phyloP scores from a whole-genome alignment of 257 asterid species.

The Jacaranda mimosifolia region DNA sequence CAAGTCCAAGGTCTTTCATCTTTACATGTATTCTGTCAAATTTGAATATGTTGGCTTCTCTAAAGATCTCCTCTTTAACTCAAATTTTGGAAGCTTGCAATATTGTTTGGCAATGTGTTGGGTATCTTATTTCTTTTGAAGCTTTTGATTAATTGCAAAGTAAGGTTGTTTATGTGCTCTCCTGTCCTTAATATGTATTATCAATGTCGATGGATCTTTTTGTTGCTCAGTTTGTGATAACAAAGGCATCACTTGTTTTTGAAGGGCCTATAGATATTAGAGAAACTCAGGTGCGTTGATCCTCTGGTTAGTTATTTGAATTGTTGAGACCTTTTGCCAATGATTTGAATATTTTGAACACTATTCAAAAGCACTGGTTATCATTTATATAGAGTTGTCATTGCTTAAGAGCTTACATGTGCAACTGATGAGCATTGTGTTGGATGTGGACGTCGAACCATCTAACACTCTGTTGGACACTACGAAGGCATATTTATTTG shows the following conservation, averaged over 20 bases:
- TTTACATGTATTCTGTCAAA: conserved; percentile 80
- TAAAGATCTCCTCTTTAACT: conserved; percentile 83
- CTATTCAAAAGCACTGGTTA: conserved; percentile 32
- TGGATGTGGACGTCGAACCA: conserved; percentile 99
- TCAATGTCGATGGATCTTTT: conserved; percentile 92
- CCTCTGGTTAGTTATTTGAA: conserved; percentile 34
- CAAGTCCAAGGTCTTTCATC: conserved; percentile 59
- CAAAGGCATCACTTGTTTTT: conserved; percentile 78
- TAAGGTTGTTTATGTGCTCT: conserved; percentile 38
- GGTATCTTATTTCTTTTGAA: conserved; percentile 25
- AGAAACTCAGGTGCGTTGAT: conserved; percentile 75
- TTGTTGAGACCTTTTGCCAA: conserved; percentile 22
- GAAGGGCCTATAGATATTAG: conserved; percentile 68
- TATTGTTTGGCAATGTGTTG: too few relatives aligned
- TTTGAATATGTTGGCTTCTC: conserved; percentile 77
- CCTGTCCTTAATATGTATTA: conserved; percentile 63
- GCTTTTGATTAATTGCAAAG: conserved; percentile 19
- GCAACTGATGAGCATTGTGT: conserved; percentile 94
- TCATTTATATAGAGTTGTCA: conserved; percentile 61
- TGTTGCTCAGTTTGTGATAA: conserved; percentile 84
- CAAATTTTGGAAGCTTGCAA: conserved; percentile 91
- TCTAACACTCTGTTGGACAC: conserved; percentile 96
- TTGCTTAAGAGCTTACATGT: conserved; percentile 93
- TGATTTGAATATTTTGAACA: neutral
- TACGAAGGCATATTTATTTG: conserved; percentile 91